These are phyloP conservation scores for Ceratocystis destructans DNA, from an alignment of 2,329 filamentous ascomycete genomes.

Conservation along the genomic window DNA sequence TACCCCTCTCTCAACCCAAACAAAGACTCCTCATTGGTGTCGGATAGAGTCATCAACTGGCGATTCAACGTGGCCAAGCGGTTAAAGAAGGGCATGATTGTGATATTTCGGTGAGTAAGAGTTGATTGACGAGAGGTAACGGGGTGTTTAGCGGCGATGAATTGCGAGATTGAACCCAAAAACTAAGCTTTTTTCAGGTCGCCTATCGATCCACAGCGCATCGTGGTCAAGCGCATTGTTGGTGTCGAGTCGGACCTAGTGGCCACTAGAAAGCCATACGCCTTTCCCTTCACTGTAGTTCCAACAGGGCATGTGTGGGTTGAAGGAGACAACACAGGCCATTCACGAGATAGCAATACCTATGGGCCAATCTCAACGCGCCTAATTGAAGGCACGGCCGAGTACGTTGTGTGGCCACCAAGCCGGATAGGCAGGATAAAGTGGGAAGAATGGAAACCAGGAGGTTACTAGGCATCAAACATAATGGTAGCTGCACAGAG, in stretches of 20 bases:
- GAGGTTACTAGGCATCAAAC: background rate
- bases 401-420: slow-evolving; percentile 57
- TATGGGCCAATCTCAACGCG: slow-evolving; percentile 72
- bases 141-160: background rate
- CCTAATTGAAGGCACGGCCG: slow-evolving; percentile 61
- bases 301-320: slow-evolving; percentile 87
- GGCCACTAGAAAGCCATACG: slow-evolving; percentile 14
- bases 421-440: slow-evolving; percentile 41
- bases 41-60: slow-evolving; percentile 45
- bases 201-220: slow-evolving; percentile 53
- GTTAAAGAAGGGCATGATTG: slow-evolving; percentile 58
- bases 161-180: too few species aligned
- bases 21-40: slow-evolving; percentile 39
- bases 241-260: slow-evolving; percentile 58
- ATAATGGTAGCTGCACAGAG: background rate
- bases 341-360: slow-evolving; percentile 61
- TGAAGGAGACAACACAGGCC: slow-evolving; percentile 56
- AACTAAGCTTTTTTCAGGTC: slow-evolving; percentile 36
- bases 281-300: slow-evolving; percentile 38
- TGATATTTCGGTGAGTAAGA: slow-evolving; percentile 48
- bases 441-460: slow-evolving; percentile 4
- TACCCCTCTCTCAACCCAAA: slow-evolving; percentile 61
- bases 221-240: slow-evolving; percentile 70
- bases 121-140: background rate
- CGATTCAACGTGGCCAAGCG: slow-evolving; percentile 45